Percentiles rank a stretch among this genome's conserved stretches.
phyloP scores from a whole-genome alignment of 2,329 filamentous ascomycete genomes.

The Monilinia fructicola region DNA sequence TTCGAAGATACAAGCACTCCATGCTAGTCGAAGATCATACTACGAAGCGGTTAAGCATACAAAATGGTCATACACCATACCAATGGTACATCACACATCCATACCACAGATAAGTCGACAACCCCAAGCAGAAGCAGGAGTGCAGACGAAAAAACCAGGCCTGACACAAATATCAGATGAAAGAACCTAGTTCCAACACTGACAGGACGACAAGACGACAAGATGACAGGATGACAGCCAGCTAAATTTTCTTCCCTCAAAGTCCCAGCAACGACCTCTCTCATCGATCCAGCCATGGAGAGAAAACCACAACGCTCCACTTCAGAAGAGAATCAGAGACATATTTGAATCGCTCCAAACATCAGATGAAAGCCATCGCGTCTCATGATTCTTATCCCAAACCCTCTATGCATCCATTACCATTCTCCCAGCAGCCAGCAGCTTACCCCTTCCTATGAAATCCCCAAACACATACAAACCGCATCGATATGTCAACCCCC shows the following conservation, averaged over 20 bases:
- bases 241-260: too few relatives aligned
- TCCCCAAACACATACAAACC: too few relatives aligned
- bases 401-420: background rate
- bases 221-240: too few relatives aligned
- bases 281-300: too few relatives aligned
- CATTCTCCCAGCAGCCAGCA: too few relatives aligned
- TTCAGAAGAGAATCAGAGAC: too few relatives aligned
- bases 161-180: conserved; percentile 19
- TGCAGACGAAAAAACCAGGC: background rate
- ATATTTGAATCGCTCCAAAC: conserved; percentile 2
- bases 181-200: background rate
- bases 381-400: conserved; percentile 13
- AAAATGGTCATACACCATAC: background rate
- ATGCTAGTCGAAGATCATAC: conserved; percentile 22
- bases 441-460: too few relatives aligned
- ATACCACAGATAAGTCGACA: too few relatives aligned
- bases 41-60: conserved; percentile 10
- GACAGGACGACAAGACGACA: background rate
- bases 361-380: conserved; percentile 19
- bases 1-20: background rate
- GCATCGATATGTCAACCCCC: too few relatives aligned
- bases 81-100: background rate
- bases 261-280: too few relatives aligned
- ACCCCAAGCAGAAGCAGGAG: background rate
- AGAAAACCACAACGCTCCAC: too few relatives aligned